A percentile compares a stretch with the other conserved stretches of the same genome.
Conservation (phyloP, 176 grass and related monocot species). For the Oryza glaberrima region DNA sequence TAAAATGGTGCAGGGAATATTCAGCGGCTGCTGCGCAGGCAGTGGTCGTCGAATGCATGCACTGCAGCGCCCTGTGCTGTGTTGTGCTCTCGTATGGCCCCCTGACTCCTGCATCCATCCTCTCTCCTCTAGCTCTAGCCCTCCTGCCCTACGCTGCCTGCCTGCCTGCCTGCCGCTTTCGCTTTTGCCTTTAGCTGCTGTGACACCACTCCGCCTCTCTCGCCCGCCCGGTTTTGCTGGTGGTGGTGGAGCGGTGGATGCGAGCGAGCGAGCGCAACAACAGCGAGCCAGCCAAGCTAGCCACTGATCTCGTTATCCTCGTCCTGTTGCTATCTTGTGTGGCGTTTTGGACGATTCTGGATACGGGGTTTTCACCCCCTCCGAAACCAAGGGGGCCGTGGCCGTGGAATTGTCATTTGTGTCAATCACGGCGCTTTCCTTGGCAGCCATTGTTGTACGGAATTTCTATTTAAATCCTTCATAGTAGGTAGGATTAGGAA, state of each 20-base stretch:
- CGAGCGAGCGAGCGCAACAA: conserved; percentile 1
- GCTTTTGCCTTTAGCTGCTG: conserved; percentile 56
- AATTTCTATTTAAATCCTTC: no score
- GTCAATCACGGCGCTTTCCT: background rate
- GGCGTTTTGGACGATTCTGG: background rate
- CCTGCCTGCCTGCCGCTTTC: conserved; percentile 27
- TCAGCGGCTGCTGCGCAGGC: conserved; percentile 44
- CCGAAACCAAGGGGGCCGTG: no score
- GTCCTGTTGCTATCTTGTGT: conserved; percentile 37
- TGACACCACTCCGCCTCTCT: conserved; percentile 36
- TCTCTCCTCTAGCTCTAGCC: background rate
- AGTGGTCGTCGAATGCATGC: conserved; percentile 31
- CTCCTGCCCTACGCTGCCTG: no score
- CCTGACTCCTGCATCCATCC: background rate
- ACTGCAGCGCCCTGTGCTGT: conserved; percentile 26
- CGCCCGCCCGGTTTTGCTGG: background rate
- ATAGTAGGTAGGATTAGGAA: no score
- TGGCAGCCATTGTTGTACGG: no score
- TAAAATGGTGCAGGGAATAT: conserved; percentile 60
- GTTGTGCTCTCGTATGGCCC: background rate
- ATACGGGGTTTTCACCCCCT: background rate
- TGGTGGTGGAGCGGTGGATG: no score
- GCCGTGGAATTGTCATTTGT: background rate
- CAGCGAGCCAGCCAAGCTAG: background rate
- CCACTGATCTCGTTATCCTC: background rate